Percentiles rank a stretch among this genome's conserved stretches.
These are phyloP conservation scores for Cercophora samala DNA, from an alignment of 495 filamentous ascomycete genomes.

Conservation along the genomic window DNA sequence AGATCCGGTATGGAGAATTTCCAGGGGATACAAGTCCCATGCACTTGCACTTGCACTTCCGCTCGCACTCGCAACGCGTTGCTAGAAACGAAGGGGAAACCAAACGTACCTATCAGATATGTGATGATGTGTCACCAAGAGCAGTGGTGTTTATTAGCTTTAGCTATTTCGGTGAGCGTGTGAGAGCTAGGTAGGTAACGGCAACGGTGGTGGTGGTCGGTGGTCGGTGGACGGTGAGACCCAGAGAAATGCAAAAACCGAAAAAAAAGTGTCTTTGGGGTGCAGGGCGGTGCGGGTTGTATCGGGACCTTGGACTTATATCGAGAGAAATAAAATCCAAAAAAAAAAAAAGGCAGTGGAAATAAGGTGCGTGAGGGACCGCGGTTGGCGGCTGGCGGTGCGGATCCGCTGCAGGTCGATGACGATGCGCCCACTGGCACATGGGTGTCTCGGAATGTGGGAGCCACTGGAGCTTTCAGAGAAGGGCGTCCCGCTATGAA, in stretches of 20 bases:
- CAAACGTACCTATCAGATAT: background rate
- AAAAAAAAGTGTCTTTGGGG: constrained; percentile 4
- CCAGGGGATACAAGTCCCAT: background rate
- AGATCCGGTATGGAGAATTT: background rate
- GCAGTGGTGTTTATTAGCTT: too few relatives aligned
- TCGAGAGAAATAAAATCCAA: background rate
- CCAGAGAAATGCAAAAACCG: constrained; percentile 1
- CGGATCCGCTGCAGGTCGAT: constrained; percentile 39
- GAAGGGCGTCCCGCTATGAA: background rate
- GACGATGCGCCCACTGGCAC: constrained; percentile 36
- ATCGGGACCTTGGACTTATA: constrained; percentile 13
- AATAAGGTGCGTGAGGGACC: constrained; percentile 26
- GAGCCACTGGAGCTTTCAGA: constrained; percentile 21
- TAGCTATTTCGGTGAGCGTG: too few relatives aligned
- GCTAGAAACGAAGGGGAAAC: background rate
- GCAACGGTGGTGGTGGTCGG: background rate
- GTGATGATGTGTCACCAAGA: background rate
- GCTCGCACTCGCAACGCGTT: background rate
- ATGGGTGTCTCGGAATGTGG: constrained; percentile 36
- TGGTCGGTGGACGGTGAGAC: background rate
- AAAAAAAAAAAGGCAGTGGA: constrained; percentile 21
- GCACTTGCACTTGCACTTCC: background rate
- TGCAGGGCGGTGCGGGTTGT: constrained; percentile 9
- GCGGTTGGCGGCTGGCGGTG: constrained; percentile 30
- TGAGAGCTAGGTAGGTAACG: background rate